phyloP scores from a whole-genome alignment of 768 basidiomycete genomes.

The Antrodiella citrinella region DNA sequence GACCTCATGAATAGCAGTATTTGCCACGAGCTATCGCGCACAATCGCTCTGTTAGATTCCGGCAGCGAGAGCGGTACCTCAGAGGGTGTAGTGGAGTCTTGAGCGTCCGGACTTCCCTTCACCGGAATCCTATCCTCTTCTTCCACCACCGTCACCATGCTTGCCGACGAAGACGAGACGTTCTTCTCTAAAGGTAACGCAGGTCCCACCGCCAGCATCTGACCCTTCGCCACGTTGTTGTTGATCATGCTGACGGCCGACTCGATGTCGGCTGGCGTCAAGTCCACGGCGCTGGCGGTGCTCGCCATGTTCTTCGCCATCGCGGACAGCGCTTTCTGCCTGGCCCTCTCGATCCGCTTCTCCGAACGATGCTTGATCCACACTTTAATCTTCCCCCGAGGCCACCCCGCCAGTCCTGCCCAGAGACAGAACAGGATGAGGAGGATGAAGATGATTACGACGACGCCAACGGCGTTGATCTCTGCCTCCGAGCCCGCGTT shows the following conservation, averaged over 20 bases:
- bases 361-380: background rate
- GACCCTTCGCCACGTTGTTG: background rate
- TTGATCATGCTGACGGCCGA: background rate
- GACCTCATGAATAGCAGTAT: background rate
- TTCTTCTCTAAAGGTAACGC: background rate
- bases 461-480: constrained; percentile 17
- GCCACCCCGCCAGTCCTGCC: constrained; percentile 17
- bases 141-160: background rate
- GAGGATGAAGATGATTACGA: constrained; percentile 22
- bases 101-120: no score
- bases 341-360: background rate
- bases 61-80: background rate
- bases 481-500: constrained; percentile 4
- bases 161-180: background rate
- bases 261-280: background rate
- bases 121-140: background rate
- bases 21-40: background rate
- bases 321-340: background rate
- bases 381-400: constrained; percentile 5
- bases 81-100: no score
- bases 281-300: background rate
- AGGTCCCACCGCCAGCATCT: no score
- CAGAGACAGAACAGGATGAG: constrained; percentile 19
- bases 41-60: background rate
- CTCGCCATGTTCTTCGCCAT: background rate